These are phyloP conservation scores for Pichia paraexigua DNA, from an alignment of 805 yeast genomes.

Conservation along the genomic window DNA sequence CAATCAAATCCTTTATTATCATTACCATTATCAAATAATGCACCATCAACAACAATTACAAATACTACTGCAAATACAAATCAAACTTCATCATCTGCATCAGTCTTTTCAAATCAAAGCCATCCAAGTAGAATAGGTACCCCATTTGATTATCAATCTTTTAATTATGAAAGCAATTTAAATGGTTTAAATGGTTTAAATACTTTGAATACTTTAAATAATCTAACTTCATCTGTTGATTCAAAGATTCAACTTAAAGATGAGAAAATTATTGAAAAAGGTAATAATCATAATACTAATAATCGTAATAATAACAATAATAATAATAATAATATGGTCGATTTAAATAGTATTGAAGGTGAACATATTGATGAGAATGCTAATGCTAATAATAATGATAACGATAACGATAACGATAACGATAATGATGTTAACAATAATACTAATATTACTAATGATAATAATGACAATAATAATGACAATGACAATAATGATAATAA, in stretches of 20 bases:
- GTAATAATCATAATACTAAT: too few relatives aligned
- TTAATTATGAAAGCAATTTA: background rate
- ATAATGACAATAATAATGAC: background rate
- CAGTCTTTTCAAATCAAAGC: constrained; percentile 3
- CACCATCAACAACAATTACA: background rate
- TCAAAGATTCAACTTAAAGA: constrained; percentile 8
- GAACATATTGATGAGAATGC: too few relatives aligned
- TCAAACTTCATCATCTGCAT: background rate
- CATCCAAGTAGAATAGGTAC: constrained; percentile 5
- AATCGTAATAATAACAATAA: background rate
- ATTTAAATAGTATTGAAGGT: too few relatives aligned
- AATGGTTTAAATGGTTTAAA: background rate
- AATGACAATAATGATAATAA: background rate
- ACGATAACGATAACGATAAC: background rate
- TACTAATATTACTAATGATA: too few relatives aligned
- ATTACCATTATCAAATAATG: background rate
- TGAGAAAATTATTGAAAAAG: background rate
- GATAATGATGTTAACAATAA: background rate
- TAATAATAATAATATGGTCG: background rate
- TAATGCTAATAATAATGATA: background rate
- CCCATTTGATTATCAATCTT: constrained; percentile 2
- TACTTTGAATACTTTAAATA: background rate
- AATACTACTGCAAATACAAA: background rate
- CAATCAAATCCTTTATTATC: background rate
- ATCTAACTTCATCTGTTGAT: background rate